A percentile compares a stretch with the other conserved stretches of the same genome.
Conservation (phyloP, 2,329 filamentous ascomycete species). For the Ophiocordyceps camponoti-rufipedis region DNA sequence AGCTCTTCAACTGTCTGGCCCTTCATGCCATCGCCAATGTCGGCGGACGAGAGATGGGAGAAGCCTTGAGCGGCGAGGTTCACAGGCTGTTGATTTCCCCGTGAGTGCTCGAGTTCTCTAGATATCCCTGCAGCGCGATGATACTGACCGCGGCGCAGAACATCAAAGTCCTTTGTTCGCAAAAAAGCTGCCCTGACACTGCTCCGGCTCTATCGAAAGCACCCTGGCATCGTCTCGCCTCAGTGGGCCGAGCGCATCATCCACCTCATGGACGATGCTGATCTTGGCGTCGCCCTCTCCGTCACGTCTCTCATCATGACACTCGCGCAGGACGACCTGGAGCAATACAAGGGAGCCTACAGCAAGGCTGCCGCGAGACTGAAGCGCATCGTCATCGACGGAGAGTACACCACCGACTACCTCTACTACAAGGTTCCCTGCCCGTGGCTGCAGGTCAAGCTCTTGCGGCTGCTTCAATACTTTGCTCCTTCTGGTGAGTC, state of each 20-base stretch:
- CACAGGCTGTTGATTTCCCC: slow-evolving; percentile 88
- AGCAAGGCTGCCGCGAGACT: slow-evolving; percentile 80
- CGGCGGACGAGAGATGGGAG: slow-evolving; percentile 90
- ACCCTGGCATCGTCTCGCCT: slow-evolving; percentile 80
- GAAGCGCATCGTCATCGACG: slow-evolving; percentile 79
- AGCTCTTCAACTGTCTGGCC: slow-evolving; percentile 92
- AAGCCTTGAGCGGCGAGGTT: slow-evolving; percentile 79
- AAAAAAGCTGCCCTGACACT: slow-evolving; percentile 95
- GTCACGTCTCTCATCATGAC: slow-evolving; percentile 94
- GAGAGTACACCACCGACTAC: slow-evolving; percentile 79
- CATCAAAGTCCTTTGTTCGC: slow-evolving; percentile 93
- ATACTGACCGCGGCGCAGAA: slow-evolving; percentile 13
- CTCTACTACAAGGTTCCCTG: slow-evolving; percentile 99
- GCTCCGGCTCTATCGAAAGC: slow-evolving; percentile 83
- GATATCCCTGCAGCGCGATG: background rate
- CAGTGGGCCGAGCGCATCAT: slow-evolving; percentile 98
- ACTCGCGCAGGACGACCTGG: slow-evolving; percentile 80
- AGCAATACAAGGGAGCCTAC: slow-evolving; percentile 86
- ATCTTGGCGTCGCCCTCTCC: slow-evolving; percentile 86
- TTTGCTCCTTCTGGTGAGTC: slow-evolving; percentile 74
- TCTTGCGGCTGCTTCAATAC: slow-evolving; percentile 82
- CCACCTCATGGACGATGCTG: slow-evolving; percentile 92
- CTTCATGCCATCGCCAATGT: slow-evolving; percentile 97
- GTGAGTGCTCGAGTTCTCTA: slow-evolving; percentile 30
- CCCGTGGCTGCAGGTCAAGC: slow-evolving; percentile 94